Evolutionary conservation across 2,329 filamentous ascomycete genomes (phyloP).

Genomic region (Botrytis cinerea): DNA sequence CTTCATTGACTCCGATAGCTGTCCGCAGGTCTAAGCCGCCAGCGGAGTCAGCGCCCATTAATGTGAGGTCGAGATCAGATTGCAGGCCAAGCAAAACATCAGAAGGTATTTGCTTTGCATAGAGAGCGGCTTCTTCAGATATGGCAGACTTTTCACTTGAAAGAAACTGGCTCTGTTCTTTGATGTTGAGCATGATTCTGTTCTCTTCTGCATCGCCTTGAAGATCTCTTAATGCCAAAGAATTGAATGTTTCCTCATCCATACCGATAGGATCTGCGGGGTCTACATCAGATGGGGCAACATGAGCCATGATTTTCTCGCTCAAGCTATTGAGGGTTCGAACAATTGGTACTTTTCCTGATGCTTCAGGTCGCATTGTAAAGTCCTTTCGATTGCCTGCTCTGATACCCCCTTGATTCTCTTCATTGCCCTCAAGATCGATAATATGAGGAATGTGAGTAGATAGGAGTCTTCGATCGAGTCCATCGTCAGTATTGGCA

Average conservation of each 20-base stretch:
- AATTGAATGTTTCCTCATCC: slow-evolving; percentile 72
- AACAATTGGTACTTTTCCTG: slow-evolving; percentile 83
- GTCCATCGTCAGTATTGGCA: slow-evolving; percentile 61
- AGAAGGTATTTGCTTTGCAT: slow-evolving; percentile 68
- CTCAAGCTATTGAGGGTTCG: slow-evolving; percentile 86
- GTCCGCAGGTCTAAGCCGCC: slow-evolving; percentile 61
- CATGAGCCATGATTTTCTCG: slow-evolving; percentile 89
- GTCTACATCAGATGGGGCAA: slow-evolving; percentile 75
- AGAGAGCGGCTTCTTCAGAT: slow-evolving; percentile 48
- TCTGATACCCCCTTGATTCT: slow-evolving; percentile 82
- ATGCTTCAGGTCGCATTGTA: slow-evolving; percentile 78
- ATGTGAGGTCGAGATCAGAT: slow-evolving; percentile 55
- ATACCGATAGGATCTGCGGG: slow-evolving; percentile 64
- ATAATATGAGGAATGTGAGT: slow-evolving; percentile 83
- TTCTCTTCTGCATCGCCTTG: slow-evolving; percentile 72
- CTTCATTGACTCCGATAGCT: slow-evolving; percentile 68
- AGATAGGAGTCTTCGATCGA: slow-evolving; percentile 56
- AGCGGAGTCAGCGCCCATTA: slow-evolving; percentile 50
- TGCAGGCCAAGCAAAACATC: slow-evolving; percentile 67
- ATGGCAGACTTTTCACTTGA: slow-evolving; percentile 53
- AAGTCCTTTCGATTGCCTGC: slow-evolving; percentile 83
- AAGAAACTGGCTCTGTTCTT: slow-evolving; percentile 84
- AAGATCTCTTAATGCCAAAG: slow-evolving; percentile 79
- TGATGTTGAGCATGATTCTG: slow-evolving; percentile 81
- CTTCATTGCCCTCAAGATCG: slow-evolving; percentile 90